Base-by-base conservation (phyloP, 129 eudicot genomes). In the Arctium lappa region DNA sequence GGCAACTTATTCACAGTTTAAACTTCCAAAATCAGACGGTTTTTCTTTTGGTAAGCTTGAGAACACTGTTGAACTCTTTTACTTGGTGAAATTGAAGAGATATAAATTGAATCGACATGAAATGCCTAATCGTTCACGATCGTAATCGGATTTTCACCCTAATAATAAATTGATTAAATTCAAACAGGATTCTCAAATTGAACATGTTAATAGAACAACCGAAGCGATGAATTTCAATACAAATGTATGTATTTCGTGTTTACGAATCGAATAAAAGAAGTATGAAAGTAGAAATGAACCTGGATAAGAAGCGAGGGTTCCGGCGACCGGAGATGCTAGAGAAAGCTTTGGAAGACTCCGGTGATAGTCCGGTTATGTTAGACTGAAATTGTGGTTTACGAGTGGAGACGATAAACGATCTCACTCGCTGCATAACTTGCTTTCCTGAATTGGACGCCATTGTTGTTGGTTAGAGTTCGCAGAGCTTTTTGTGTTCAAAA, bases 391-490 rank as follows among this genome's bases (percentile, higher is more conserved):
- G 85, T 33, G 65, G 63, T 10, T 81, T 81, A 73, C 85, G 79
- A 7, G 40, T 73, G 74, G 85, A 60, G 79, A 66, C 66, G 66
- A 81, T 10, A n/a, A 81, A 76, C 31, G 85, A 73, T 46, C 85
- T 81, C 18, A 81, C 66, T 39, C 85, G 85, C 33, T 81, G 85
- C 3, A 81, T 1, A 29, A 44, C 74, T 10, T 81, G 85, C 30
- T 40, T 81, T 62, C 79, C 85, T 60, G 79, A 29, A 81, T 62
- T 81, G 66, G 85, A 73, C 74, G 85, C 85, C 85, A 81, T 81
- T 81, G 66, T 73, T 62, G 79, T 73, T 62, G 79, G 40, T 34
- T 16, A 60, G 29, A 60, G 7, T 1, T 60, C 9, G 29, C 56
- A 46, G 36, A 72, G 48, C 74, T 73, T 10, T 10, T 50, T 34